These are phyloP conservation scores for Lindgomyces ingoldianus DNA, from an alignment of 495 filamentous ascomycete genomes.

Conservation along the genomic window DNA sequence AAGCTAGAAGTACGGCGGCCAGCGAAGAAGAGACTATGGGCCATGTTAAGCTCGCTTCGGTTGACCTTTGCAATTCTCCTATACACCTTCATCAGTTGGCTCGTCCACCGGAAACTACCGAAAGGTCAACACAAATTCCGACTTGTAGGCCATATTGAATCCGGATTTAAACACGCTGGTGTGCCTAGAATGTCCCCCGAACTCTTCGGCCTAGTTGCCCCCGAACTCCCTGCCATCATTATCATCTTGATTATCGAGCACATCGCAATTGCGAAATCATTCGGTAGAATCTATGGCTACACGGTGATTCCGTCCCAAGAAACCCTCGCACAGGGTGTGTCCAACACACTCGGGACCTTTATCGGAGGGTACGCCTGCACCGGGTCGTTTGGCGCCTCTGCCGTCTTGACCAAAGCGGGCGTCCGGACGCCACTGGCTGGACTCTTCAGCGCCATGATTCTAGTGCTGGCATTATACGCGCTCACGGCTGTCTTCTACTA, in stretches of 20 bases:
- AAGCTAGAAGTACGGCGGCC: constrained; percentile 13
- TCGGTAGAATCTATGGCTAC: constrained; percentile 21
- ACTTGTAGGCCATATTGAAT: constrained; percentile 18
- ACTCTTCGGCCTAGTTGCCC: constrained; percentile 13
- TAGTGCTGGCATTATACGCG: constrained; percentile 14
- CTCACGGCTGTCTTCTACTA: constrained; percentile 20
- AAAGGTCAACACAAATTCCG: constrained; percentile 1
- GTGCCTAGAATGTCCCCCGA: constrained; percentile 9
- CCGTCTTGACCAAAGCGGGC: constrained; percentile 17
- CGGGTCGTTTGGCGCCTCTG: constrained; percentile 23
- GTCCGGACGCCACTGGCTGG: constrained; percentile 18
- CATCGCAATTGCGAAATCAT: constrained; percentile 22
- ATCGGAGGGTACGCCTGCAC: constrained; percentile 23
- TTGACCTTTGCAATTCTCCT: constrained; percentile 17
- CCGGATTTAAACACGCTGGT: constrained; percentile 14
- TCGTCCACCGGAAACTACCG: constrained; percentile 8
- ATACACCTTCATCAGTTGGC: constrained; percentile 22
- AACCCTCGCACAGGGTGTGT: constrained; percentile 17
- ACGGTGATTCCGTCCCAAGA: constrained; percentile 21
- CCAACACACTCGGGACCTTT: constrained; percentile 13
- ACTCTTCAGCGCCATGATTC: constrained; percentile 20
- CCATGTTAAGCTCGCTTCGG: constrained; percentile 7
- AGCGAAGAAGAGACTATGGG: constrained; percentile 9
- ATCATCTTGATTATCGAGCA: constrained; percentile 25
- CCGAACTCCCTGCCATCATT: constrained; percentile 12